Conservation (phyloP, 371 early-diverging fungal species). For the Capillidium rhysosporum region DNA sequence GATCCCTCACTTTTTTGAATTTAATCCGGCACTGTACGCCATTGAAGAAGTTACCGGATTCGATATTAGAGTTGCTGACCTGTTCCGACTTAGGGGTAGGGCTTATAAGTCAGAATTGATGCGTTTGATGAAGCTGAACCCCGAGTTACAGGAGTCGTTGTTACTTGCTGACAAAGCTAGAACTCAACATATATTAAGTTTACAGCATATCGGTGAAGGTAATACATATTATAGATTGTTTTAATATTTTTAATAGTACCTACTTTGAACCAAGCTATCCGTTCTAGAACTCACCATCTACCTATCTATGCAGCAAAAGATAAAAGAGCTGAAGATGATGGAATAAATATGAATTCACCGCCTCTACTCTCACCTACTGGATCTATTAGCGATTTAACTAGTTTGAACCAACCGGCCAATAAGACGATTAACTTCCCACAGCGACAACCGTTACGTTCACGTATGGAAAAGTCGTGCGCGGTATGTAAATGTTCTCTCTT, state of each 20-base stretch:
- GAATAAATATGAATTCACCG: too few species aligned
- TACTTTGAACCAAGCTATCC: background rate
- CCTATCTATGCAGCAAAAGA: background rate
- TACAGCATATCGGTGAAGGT: too few species aligned
- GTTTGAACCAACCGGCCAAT: background rate
- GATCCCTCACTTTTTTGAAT: constrained; percentile 3
- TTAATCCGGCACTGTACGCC: constrained; percentile 2
- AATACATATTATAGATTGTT: too few species aligned
- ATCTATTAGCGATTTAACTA: too few species aligned
- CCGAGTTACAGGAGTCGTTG: too few species aligned
- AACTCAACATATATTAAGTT: too few species aligned
- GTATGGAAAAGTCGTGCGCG: background rate
- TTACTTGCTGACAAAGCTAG: too few species aligned
- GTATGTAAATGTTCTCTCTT: background rate
- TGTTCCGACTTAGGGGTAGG: background rate
- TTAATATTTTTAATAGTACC: too few species aligned
- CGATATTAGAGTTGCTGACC: constrained; percentile 4
- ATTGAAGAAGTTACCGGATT: constrained; percentile 4
- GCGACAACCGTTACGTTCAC: background rate
- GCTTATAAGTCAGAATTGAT: background rate
- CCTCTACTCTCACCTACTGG: too few species aligned
- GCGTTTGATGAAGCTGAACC: background rate
- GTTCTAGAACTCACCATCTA: background rate
- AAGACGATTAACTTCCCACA: background rate
- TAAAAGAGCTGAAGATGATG: too few species aligned